A percentile compares a stretch with the other conserved stretches of the same genome.
Conservation (phyloP, 2,329 filamentous ascomycete species). For the Apiospora malaysiana region DNA sequence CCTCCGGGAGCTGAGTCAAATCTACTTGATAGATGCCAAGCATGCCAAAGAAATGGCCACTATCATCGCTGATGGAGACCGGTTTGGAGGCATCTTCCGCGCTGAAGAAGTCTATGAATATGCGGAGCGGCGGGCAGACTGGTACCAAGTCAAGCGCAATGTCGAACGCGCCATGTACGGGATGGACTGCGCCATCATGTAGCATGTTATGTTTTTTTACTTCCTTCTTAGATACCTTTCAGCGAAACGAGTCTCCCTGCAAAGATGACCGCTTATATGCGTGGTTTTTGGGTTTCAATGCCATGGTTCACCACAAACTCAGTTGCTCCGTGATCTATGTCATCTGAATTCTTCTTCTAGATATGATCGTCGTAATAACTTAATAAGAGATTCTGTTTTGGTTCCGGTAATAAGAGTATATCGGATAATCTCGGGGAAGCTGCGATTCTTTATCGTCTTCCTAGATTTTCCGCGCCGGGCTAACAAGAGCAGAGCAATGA, state of each 20-base stretch:
- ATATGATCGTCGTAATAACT: neutral
- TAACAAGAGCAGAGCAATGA: neutral
- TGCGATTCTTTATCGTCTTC: constrained; percentile 1
- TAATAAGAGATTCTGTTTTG: neutral
- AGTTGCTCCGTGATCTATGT: neutral
- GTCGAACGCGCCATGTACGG: constrained; percentile 99
- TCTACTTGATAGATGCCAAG: constrained; percentile 86
- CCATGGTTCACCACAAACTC: neutral
- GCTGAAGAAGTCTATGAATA: constrained; percentile 98
- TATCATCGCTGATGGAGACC: constrained; percentile 89
- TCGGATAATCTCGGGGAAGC: constrained; percentile 2
- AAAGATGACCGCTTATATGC: neutral
- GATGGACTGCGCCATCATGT: constrained; percentile 88
- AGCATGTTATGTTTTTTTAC: neutral
- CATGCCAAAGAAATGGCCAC: constrained; percentile 95
- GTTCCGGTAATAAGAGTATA: neutral
- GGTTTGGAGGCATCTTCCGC: constrained; percentile 90
- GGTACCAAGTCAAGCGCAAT: constrained; percentile 86
- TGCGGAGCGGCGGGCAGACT: constrained; percentile 90
- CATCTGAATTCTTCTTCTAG: neutral
- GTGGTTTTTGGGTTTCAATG: neutral
- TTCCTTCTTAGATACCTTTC: neutral
- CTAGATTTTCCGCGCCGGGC: neutral
- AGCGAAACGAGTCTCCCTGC: neutral
- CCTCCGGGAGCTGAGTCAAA: constrained; percentile 89